Evolutionary conservation across 2,329 filamentous ascomycete species (phyloP).

Genomic region (Aspergillus tamarii): DNA sequence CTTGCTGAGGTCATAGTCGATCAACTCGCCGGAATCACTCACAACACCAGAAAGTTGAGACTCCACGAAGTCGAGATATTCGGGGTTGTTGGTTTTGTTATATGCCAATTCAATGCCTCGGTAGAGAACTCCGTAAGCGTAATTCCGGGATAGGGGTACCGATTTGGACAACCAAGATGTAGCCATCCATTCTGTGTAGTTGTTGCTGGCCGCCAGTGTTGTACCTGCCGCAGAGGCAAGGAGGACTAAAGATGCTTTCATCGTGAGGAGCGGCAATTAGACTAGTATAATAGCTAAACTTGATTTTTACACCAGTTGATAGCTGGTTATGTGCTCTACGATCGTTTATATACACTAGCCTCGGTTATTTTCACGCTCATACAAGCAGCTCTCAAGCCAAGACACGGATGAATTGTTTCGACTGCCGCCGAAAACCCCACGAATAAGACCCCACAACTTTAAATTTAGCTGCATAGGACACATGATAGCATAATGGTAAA

Average conservation of each 20-base stretch:
- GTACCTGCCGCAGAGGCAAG: not conserved
- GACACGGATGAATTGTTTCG: not conserved
- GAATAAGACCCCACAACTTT: not conserved
- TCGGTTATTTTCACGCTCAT: not conserved
- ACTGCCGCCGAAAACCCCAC: not conserved
- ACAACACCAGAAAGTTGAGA: conserved; percentile 17
- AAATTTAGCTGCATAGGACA: not conserved
- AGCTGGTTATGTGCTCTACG: not conserved
- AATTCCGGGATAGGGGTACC: conserved; percentile 18
- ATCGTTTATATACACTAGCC: not conserved
- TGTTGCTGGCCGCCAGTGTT: not conserved
- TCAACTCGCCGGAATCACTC: conserved; percentile 6
- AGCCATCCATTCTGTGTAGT: conserved; percentile 22
- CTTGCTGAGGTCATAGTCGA: conserved; percentile 8
- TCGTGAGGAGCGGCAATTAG: not conserved
- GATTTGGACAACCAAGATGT: conserved; percentile 17
- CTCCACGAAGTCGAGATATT: conserved; percentile 15
- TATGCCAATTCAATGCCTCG: conserved; percentile 18
- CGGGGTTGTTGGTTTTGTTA: conserved; percentile 17
- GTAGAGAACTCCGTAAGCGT: conserved; percentile 20
- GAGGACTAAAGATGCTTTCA: not conserved
- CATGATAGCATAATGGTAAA: not conserved
- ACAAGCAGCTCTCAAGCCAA: not conserved
- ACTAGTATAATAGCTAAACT: not conserved
- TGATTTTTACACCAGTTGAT: not conserved